Evolutionary conservation across 805 yeast genomes (phyloP).

Genomic region (Myxozyma sirexii): DNA sequence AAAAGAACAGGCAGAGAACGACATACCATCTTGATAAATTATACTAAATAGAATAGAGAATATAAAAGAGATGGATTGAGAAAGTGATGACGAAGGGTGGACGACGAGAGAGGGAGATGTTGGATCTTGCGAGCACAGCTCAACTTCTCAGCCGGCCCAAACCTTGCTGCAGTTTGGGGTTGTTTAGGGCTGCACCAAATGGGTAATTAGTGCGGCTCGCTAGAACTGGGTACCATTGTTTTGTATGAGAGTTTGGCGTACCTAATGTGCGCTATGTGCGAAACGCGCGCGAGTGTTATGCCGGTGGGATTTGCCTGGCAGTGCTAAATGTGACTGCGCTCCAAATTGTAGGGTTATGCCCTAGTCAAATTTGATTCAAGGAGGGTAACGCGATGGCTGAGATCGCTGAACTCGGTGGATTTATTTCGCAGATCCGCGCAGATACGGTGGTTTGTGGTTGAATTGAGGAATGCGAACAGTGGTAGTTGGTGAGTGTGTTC

Average conservation of each 20-base stretch:
- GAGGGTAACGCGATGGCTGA: too few species aligned
- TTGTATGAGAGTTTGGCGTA: neutral
- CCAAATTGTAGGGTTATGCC: neutral
- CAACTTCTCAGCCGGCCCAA: too few species aligned
- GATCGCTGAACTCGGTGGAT: too few species aligned
- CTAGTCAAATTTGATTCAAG: neutral
- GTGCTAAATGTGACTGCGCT: conserved; percentile 7
- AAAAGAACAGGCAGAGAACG: neutral
- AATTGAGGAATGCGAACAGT: too few species aligned
- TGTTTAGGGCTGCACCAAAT: neutral
- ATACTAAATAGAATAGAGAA: neutral
- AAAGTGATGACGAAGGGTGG: neutral
- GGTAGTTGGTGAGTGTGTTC: too few species aligned
- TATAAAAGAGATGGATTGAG: conserved; percentile 4
- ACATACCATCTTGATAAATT: conserved; percentile 28
- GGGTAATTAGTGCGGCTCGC: neutral
- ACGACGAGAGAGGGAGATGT: neutral
- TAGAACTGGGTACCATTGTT: neutral
- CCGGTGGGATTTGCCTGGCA: neutral
- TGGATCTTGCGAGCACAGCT: neutral
- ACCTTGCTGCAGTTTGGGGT: too few species aligned
- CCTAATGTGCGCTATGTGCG: conserved; percentile 4
- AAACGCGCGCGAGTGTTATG: neutral
- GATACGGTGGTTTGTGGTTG: too few species aligned
- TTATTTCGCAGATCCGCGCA: too few species aligned